A percentile compares a stretch with the other conserved stretches of the same genome.
These are phyloP conservation scores for Kickxella alabastrina DNA, from an alignment of 192 early-diverging fungal genomes.

Conservation along the genomic window DNA sequence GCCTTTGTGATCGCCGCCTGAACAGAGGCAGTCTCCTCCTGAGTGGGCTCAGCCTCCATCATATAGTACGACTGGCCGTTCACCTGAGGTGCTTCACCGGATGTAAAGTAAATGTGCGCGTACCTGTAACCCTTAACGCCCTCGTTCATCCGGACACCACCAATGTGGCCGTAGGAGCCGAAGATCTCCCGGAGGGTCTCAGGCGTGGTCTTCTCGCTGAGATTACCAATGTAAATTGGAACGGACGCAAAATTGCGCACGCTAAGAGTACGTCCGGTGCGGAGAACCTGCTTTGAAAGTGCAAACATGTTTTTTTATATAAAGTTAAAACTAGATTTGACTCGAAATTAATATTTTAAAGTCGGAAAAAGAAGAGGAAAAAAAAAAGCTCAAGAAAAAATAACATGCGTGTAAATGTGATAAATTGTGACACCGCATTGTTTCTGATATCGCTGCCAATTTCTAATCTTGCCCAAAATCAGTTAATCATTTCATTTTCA, in stretches of 20 bases:
- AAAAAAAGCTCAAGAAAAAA: too few species aligned
- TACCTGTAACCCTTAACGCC: slow-evolving; percentile 9
- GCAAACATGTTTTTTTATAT: slow-evolving; percentile 17
- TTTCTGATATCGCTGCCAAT: too few species aligned
- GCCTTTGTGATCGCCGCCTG: slow-evolving; percentile 6
- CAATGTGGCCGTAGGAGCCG: slow-evolving; percentile 24
- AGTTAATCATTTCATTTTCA: too few species aligned
- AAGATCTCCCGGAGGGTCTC: slow-evolving; percentile 19
- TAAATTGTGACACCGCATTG: too few species aligned
- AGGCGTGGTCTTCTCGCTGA: background rate
- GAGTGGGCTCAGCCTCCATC: slow-evolving; percentile 5
- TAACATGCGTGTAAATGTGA: too few species aligned
- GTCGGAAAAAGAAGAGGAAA: too few species aligned
- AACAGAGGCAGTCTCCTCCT: slow-evolving; percentile 18
- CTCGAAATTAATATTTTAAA: background rate
- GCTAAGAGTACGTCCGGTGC: background rate
- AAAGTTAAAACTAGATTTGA: background rate
- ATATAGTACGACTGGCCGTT: slow-evolving; percentile 11
- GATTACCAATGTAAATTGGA: slow-evolving; percentile 33
- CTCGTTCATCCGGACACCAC: slow-evolving; percentile 12
- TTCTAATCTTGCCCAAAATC: too few species aligned
- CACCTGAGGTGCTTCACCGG: slow-evolving; percentile 15
- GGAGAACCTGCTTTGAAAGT: slow-evolving; percentile 7
- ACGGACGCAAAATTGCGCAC: slow-evolving; percentile 19
- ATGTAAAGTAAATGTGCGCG: slow-evolving; percentile 38